Percentiles rank a stretch among this genome's conserved stretches.
Conservation (phyloP, 305 asterid genomes). For the Fraxinus dipetala region DNA sequence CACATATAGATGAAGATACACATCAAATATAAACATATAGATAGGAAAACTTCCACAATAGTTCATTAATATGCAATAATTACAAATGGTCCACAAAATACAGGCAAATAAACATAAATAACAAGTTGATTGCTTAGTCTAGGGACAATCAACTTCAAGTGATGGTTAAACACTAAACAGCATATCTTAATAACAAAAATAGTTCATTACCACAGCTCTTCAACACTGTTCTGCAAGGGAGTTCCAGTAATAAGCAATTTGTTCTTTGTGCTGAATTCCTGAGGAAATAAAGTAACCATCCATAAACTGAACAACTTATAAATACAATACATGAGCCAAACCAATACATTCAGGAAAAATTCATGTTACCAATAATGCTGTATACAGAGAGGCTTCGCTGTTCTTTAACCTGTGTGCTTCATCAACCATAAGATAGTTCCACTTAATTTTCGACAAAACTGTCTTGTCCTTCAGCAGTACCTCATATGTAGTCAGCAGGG, state of each 20-base stretch:
- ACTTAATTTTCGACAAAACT: conserved; percentile 89
- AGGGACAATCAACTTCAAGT: background rate
- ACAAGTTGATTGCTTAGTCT: background rate
- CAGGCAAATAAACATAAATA: conserved; percentile 5
- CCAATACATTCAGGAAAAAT: conserved; percentile 15
- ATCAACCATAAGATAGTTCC: conserved; percentile 99
- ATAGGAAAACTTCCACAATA: background rate
- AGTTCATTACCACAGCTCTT: conserved; percentile 84
- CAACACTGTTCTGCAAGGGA: conserved; percentile 97
- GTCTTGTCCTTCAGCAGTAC: conserved; percentile 88
- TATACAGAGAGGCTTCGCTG: conserved; percentile 95
- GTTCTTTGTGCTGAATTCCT: conserved; percentile 98
- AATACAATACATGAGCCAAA: conserved; percentile 10
- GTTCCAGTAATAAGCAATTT: conserved; percentile 97
- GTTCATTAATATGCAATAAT: background rate
- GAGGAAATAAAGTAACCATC: conserved; percentile 21
- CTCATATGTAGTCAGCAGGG: conserved; percentile 97
- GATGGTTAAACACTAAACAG: conserved; percentile 10
- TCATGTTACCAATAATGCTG: conserved; percentile 58
- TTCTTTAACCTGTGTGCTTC: conserved; percentile 99
- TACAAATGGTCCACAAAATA: background rate
- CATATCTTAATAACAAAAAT: conserved; percentile 15
- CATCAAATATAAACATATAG: background rate
- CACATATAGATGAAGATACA: background rate
- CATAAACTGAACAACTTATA: conserved; percentile 24